Base-by-base conservation (phyloP, 805 yeast species). In the Metschnikowia koreensis region DNA sequence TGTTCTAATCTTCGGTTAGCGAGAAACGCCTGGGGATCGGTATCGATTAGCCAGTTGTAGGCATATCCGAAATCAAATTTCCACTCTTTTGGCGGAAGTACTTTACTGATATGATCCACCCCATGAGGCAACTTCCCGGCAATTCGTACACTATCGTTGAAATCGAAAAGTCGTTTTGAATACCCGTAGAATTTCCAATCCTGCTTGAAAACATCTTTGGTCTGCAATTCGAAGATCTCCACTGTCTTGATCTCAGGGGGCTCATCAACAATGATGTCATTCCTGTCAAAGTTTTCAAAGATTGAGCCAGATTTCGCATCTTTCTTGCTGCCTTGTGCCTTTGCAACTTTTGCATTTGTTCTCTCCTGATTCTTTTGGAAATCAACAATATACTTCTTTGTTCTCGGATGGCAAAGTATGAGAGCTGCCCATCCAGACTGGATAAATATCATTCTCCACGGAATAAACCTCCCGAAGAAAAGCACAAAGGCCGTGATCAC, bases 171-270 rank as follows among this genome's bases (percentile, higher is more conserved):
- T 2, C 72, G 70, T 11, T 71, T 71, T 0, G 93, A 77, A 62
- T 76, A 88, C 22, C 79, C 64, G 62, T 81, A 81, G 29, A 83
- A 80, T 38, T 78, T 74, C 88, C 93, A 91, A 29, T 75, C 75
- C 7, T 76, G 71, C 0, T 83, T 80, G 2, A 86, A 77, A 27
- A 82, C 67, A 38, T 87, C 87, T 58, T 79, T 86, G 41, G 78
- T 75, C 63, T 87, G 87, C 26, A 91, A 75, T 66, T 91, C 96
- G 65, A 77, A 92, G 1, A 92, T 73, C 62, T 91, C 96, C 7
- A 89, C 91, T n/a, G 70, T 65, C 41, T 81, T 72, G 0, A 70
- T 65, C 44, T 83, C 84, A 0, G 90, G 86, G 0, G 79, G 70
- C 51, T 84, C 90, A 62, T 89, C 96, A 26, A 85, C 77, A n/a